Percentiles rank a stretch among this genome's conserved stretches.
Evolutionary conservation across 2,329 filamentous ascomycete species (phyloP).

Genomic region (Penicillium fuscoglaucum): DNA sequence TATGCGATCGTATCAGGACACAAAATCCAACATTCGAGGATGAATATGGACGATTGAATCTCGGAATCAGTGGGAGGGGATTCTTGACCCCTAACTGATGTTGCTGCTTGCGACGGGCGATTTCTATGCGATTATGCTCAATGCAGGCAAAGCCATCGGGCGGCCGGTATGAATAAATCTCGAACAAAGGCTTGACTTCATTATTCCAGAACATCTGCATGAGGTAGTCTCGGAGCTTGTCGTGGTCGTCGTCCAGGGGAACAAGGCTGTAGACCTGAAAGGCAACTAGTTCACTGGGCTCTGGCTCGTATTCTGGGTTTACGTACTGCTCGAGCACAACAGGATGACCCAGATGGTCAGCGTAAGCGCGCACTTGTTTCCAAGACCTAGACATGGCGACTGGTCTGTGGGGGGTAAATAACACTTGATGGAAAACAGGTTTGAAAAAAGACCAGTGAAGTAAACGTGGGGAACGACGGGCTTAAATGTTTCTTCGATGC

Average conservation of each 20-base stretch:
- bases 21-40: slow-evolving; percentile 11
- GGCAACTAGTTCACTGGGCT: not conserved
- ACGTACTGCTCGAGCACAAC: slow-evolving; percentile 20
- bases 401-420: no score
- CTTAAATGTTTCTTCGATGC: no score
- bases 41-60: no score
- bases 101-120: slow-evolving; percentile 21
- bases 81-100: slow-evolving; percentile 7
- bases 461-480: no score
- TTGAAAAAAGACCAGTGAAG: no score
- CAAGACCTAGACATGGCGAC: not conserved
- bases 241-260: slow-evolving; percentile 8
- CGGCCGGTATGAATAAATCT: slow-evolving; percentile 23
- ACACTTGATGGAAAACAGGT: no score
- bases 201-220: slow-evolving; percentile 11
- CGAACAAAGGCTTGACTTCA: slow-evolving; percentile 18
- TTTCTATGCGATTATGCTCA: slow-evolving; percentile 18
- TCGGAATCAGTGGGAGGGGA: slow-evolving; percentile 15
- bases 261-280: slow-evolving; percentile 19
- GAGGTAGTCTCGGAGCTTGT: slow-evolving; percentile 16
- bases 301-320: slow-evolving; percentile 4
- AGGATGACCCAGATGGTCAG: slow-evolving; percentile 18
- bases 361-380: slow-evolving; percentile 17
- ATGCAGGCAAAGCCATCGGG: slow-evolving; percentile 19
- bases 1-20: slow-evolving; percentile 16